Evolutionary conservation across 768 basidiomycete genomes (phyloP), one percentile per base, ranked within the genome.

Genomic region (Terana coerulea): DNA sequence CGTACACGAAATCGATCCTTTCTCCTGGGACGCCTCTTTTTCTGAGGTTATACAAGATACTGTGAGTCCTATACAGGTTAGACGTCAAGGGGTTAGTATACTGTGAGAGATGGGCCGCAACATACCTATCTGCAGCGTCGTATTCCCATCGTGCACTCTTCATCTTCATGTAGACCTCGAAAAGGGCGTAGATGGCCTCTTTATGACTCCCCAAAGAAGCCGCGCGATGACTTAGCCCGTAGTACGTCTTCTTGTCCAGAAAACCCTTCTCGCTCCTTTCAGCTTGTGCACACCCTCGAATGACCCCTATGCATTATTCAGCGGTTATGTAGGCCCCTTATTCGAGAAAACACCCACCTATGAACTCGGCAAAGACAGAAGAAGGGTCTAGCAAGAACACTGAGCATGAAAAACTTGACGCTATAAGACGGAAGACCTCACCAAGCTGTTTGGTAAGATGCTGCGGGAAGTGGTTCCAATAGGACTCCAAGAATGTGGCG

Each of bases 261-360:
- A 67, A 73, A 2, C 75, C 65, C 2, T 62, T 56, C 2, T 59
- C 61, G 46, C 58, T 66, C 0, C 49, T 44, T 9, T 80, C 53
- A 0, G 84, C 67, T 39, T 67, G 65, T 60, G 86, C 84, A 0
- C 84, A 85, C 10, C 86, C 86, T 58, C 79, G 76, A 57, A 88
- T 83, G 7, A 85, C 76, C 24, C 85, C 83, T 64, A 48, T 31
- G 29, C 50, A 41, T 24, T 7, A 53, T 6, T 28, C 8, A 36
- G 51, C 26, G 25, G 17, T 22, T 14, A 21, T 25, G 19, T 15
- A 28, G 37, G 31, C 17, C 15, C 3, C 21, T 3, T 15, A 35
- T n/a, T 11, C 29, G 44, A 28, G 17, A 14, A 12, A 22, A 14
- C 40, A 59, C 69, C 19, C 45, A 78, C 84, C 84, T 56, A 86